Evolutionary conservation across 1,139 yeast genomes (phyloP).

Genomic region (Arxiozyma telluris): DNA sequence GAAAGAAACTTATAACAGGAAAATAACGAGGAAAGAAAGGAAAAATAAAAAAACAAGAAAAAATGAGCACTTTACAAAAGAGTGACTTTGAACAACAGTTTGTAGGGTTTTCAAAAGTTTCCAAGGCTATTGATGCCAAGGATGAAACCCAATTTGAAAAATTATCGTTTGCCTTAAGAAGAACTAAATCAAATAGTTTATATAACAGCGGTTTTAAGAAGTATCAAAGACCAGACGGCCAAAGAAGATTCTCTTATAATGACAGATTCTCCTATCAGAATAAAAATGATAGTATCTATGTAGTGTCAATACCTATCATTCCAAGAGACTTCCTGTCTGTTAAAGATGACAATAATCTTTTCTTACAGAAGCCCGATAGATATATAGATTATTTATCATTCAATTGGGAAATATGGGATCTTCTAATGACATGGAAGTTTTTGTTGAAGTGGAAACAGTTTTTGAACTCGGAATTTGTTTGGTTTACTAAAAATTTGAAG

Average conservation of each 20-base stretch:
- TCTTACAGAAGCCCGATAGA: conserved; percentile 1
- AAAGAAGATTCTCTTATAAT: conserved; percentile 2
- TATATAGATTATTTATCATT: conserved; percentile 8
- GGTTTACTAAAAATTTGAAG: not conserved
- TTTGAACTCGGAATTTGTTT: not conserved
- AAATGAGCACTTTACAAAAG: not conserved
- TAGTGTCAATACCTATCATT: not conserved
- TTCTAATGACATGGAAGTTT: conserved; percentile 11
- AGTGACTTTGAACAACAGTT: not conserved
- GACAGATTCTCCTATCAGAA: not conserved
- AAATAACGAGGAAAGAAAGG: not conserved
- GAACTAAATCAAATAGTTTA: conserved; percentile 49
- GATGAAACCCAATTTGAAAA: conserved; percentile 61
- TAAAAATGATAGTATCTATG: not conserved
- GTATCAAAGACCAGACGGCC: not conserved
- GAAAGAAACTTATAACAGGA: too few species aligned
- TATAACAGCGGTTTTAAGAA: not conserved
- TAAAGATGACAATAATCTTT: conserved; percentile 3
- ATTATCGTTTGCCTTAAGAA: conserved; percentile 63
- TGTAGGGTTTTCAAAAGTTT: conserved; percentile 18
- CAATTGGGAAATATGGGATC: conserved; percentile 6
- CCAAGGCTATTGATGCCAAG: conserved; percentile 49
- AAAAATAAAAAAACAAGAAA: not conserved
- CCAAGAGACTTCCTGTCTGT: conserved; percentile 1
- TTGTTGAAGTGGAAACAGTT: conserved; percentile 3